Percentiles rank a stretch among this genome's conserved stretches.
Evolutionary conservation across 2,329 filamentous ascomycete genomes (phyloP).

Genomic region (Trichoderma oligosporum): DNA sequence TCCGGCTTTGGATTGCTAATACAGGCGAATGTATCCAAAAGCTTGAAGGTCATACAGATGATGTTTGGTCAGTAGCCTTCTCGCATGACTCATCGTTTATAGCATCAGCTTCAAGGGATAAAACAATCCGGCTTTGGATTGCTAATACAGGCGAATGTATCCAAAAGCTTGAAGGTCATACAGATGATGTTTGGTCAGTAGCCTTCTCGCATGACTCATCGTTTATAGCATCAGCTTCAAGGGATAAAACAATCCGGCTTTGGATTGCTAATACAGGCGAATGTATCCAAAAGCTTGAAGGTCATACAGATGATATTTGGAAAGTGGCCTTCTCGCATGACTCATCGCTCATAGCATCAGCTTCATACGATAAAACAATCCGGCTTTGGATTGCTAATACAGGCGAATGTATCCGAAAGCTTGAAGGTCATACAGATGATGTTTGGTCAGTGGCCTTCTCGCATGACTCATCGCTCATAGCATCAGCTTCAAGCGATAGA

Average conservation of each 20-base stretch:
- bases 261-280: neutral
- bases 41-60: neutral
- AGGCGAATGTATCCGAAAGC: neutral
- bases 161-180: neutral
- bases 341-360: neutral
- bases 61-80: neutral
- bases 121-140: neutral
- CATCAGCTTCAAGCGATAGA: neutral
- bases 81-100: neutral
- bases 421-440: neutral
- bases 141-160: neutral
- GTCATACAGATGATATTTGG: neutral
- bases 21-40: neutral
- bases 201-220: neutral
- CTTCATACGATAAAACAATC: neutral
- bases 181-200: neutral
- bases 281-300: neutral
- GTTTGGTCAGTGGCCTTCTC: neutral
- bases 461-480: neutral
- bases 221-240: neutral
- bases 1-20: neutral
- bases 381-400: neutral
- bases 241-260: neutral
- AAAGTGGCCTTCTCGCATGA: neutral
- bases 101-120: neutral